Evolutionary conservation across 1,139 yeast species (phyloP).

Genomic region (Protomyces inundatus): DNA sequence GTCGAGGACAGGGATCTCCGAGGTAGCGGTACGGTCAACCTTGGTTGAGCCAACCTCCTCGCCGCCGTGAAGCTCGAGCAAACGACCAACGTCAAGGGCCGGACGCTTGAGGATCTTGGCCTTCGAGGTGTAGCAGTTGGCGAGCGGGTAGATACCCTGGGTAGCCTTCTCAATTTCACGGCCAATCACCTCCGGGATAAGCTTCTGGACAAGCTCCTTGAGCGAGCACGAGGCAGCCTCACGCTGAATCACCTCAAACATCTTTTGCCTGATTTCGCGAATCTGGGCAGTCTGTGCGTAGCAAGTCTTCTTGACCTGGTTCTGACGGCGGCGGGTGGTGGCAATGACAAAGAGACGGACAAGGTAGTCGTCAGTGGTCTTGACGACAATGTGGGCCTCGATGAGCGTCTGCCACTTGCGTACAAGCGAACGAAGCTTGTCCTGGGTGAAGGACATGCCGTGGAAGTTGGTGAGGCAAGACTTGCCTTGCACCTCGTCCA

Average conservation of each 20-base stretch:
- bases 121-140: slow-evolving; percentile 87
- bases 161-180: slow-evolving; percentile 86
- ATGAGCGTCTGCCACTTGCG: slow-evolving; percentile 92
- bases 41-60: slow-evolving; percentile 76
- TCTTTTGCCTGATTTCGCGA: slow-evolving; percentile 81
- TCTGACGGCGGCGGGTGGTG: slow-evolving; percentile 84
- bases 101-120: slow-evolving; percentile 88
- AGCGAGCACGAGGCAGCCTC: slow-evolving; percentile 79
- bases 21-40: slow-evolving; percentile 77
- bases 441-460: slow-evolving; percentile 87
- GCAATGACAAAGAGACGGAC: slow-evolving; percentile 85
- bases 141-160: slow-evolving; percentile 78
- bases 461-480: slow-evolving; percentile 91
- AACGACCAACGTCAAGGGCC: slow-evolving; percentile 82
- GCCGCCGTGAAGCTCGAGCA: slow-evolving; percentile 84
- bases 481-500: slow-evolving; percentile 90
- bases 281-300: slow-evolving; percentile 88
- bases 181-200: slow-evolving; percentile 86
- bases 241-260: slow-evolving; percentile 77
- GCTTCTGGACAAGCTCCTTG: slow-evolving; percentile 81
- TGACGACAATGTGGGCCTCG: slow-evolving; percentile 86
- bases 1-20: slow-evolving; percentile 71
- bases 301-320: slow-evolving; percentile 85
- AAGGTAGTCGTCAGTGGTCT: slow-evolving; percentile 87
- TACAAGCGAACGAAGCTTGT: slow-evolving; percentile 82